Evolutionary conservation across 768 basidiomycete species (phyloP).

Genomic region (Boletus reticulatus): DNA sequence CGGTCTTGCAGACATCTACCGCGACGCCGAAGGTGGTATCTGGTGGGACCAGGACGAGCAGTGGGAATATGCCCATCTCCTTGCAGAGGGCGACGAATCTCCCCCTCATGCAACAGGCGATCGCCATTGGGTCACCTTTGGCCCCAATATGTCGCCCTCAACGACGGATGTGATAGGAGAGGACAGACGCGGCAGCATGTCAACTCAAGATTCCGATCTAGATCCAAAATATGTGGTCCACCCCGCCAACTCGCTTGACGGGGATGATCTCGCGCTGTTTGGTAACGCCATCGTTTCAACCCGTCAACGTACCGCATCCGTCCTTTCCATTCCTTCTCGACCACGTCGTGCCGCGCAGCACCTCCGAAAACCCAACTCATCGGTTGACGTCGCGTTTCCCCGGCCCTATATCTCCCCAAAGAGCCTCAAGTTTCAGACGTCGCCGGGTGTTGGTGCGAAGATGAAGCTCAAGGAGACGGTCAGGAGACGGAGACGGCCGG

Average conservation of each 20-base stretch:
- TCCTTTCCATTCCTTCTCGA: conserved; percentile 37
- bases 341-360: conserved; percentile 36
- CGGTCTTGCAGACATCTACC: conserved; percentile 50
- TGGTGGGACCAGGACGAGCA: conserved; percentile 77
- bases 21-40: conserved; percentile 58
- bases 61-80: conserved; percentile 63
- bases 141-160: conserved; percentile 23
- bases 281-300: conserved; percentile 21
- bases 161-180: conserved; percentile 15
- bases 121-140: conserved; percentile 46
- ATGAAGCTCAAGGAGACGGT: conserved; percentile 27
- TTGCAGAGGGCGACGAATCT: conserved; percentile 38
- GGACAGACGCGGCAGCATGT: conserved; percentile 44
- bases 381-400: conserved; percentile 32
- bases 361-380: conserved; percentile 36
- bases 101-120: conserved; percentile 27
- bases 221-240: conserved; percentile 49
- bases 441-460: conserved; percentile 3
- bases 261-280: conserved; percentile 37
- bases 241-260: conserved; percentile 27
- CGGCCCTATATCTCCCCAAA: conserved; percentile 5
- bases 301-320: conserved; percentile 33
- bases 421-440: conserved; percentile 13
- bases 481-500: conserved; percentile 41
- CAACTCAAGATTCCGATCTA: conserved; percentile 53